Percentiles rank a stretch among this genome's conserved stretches.
phyloP scores from a whole-genome alignment of 2,329 filamentous ascomycete genomes.

The Thelonectria blattea region DNA sequence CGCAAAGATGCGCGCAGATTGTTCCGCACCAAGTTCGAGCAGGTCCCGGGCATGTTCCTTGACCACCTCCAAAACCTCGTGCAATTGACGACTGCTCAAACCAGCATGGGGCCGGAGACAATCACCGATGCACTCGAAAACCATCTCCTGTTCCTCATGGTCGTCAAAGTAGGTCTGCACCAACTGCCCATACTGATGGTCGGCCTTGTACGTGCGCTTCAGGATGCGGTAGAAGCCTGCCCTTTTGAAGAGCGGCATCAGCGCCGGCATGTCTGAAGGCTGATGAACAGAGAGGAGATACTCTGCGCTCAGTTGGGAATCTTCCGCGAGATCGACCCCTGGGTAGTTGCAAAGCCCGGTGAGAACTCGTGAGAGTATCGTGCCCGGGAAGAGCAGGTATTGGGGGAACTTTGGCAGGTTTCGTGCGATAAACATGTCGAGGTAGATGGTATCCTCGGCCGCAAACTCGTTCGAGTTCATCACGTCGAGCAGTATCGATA shows the following conservation, averaged over 20 bases:
- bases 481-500: conserved; percentile 88
- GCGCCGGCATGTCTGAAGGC: conserved; percentile 76
- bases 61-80: conserved; percentile 73
- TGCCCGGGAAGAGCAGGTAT: conserved; percentile 89
- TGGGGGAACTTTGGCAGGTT: conserved; percentile 97
- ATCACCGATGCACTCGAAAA: conserved; percentile 81
- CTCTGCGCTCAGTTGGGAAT: conserved; percentile 96
- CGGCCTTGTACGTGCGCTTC: conserved; percentile 83
- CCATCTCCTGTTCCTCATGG: conserved; percentile 71
- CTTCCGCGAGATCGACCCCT: conserved; percentile 79
- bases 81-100: conserved; percentile 71
- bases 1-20: conserved; percentile 70
- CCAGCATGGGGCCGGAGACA: conserved; percentile 71
- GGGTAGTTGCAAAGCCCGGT: conserved; percentile 85
- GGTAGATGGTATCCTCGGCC: conserved; percentile 83
- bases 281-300: conserved; percentile 94
- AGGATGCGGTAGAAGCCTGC: conserved; percentile 90
- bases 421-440: conserved; percentile 98
- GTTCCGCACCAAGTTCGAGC: conserved; percentile 68
- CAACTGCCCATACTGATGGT: conserved; percentile 80
- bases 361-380: conserved; percentile 81
- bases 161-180: conserved; percentile 87
- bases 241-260: conserved; percentile 79
- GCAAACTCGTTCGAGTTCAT: conserved; percentile 82
- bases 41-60: conserved; percentile 69